Evolutionary conservation across 139 green algal genomes (phyloP).

Genomic region (Diplosphaera chodatii): DNA sequence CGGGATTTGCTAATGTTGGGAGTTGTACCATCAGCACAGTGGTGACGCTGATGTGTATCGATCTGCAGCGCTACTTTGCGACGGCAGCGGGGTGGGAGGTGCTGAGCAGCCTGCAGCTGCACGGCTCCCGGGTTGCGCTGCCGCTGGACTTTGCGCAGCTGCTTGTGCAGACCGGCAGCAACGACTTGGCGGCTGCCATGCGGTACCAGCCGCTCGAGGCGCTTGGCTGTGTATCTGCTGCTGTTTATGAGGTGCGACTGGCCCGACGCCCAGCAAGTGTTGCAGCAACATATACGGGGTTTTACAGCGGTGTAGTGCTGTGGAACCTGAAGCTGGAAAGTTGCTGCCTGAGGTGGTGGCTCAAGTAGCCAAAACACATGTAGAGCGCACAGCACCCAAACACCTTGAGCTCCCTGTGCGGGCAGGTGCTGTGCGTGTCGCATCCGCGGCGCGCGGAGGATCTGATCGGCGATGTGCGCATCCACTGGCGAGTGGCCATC

Average conservation of each 20-base stretch:
- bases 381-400: no score
- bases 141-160: conserved; percentile 35
- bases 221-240: conserved; percentile 46
- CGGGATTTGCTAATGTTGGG: no score
- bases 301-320: no score
- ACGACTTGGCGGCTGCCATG: conserved; percentile 49
- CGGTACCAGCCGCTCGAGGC: conserved; percentile 44
- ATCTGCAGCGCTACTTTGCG: neutral
- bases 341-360: no score
- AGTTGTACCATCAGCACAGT: no score
- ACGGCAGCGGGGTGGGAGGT: neutral
- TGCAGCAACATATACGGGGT: no score
- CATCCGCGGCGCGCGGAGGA: neutral
- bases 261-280: no score
- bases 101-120: neutral
- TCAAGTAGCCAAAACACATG: no score
- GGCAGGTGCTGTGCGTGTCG: conserved; percentile 26
- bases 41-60: no score
- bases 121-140: conserved; percentile 3
- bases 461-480: conserved; percentile 7
- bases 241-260: conserved; percentile 38
- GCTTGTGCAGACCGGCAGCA: conserved; percentile 1
- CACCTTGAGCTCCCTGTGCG: no score
- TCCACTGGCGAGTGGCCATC: conserved; percentile 21
- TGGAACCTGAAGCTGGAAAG: no score